These are phyloP conservation scores for Dactylellina sp. DNA, from an alignment of 2,329 filamentous ascomycete species.

Conservation along the genomic window DNA sequence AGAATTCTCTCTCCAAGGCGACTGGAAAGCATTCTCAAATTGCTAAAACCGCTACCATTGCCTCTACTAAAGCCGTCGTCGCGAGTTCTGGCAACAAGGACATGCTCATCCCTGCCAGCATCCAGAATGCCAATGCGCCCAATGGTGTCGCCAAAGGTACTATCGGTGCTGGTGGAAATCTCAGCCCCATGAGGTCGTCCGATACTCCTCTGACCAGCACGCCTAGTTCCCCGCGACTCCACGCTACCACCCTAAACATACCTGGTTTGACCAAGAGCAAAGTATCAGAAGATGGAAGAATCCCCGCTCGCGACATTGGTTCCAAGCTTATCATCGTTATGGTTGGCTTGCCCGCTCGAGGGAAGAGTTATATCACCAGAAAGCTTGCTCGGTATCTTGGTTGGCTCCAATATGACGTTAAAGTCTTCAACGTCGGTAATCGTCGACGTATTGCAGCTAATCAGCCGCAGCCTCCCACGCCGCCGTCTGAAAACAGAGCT, in stretches of 20 bases:
- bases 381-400: constrained; percentile 95
- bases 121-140: constrained; percentile 18
- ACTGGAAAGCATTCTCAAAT: constrained; percentile 53
- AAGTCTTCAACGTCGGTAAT: constrained; percentile 97
- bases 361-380: constrained; percentile 99
- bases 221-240: constrained; percentile 51
- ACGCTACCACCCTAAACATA: constrained; percentile 56
- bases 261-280: constrained; percentile 89
- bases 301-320: constrained; percentile 91
- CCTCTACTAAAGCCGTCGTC: constrained; percentile 54
- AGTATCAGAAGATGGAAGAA: constrained; percentile 93
- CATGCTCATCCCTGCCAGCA: constrained; percentile 48
- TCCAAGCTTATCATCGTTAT: constrained; percentile 98
- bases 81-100: constrained; percentile 54
- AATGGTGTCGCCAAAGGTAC: not conserved
- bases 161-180: constrained; percentile 1
- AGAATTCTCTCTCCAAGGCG: constrained; percentile 35
- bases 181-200: constrained; percentile 54
- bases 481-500: constrained; percentile 29
- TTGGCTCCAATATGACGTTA: constrained; percentile 95
- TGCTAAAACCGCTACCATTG: constrained; percentile 51
- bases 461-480: constrained; percentile 58
- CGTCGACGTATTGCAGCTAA: constrained; percentile 83
- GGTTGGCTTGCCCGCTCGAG: constrained; percentile 93
- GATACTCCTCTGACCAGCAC: constrained; percentile 45